A percentile compares a stretch with the other conserved stretches of the same genome.
These are phyloP conservation scores for Chlorella sp. DNA, from an alignment of 139 green algal genomes.

Conservation along the genomic window DNA sequence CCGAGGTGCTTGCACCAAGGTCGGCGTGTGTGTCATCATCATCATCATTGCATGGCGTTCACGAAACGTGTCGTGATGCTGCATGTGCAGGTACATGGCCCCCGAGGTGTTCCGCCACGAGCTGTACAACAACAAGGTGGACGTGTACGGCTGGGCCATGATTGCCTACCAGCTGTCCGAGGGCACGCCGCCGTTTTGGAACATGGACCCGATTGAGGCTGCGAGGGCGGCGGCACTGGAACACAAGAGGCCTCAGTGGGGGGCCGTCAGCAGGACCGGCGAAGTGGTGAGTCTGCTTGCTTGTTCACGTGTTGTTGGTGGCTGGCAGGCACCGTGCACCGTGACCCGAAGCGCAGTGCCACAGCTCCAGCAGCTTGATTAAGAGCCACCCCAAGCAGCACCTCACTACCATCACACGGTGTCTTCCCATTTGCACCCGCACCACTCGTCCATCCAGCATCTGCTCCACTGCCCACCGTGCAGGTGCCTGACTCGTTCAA, in stretches of 20 bases:
- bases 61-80: no score
- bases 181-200: constrained; percentile 56
- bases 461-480: background rate
- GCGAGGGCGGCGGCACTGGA: constrained; percentile 40
- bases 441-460: constrained; percentile 4
- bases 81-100: constrained; percentile 56
- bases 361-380: background rate
- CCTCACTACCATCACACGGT: background rate
- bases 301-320: background rate
- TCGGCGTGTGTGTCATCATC: no score
- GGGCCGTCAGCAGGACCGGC: constrained; percentile 21
- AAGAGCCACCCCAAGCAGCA: no score
- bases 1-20: no score
- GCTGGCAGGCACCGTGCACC: background rate
- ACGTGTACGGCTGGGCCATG: constrained; percentile 53
- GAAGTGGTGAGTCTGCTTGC: background rate
- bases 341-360: background rate
- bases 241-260: constrained; percentile 40
- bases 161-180: constrained; percentile 69
- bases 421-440: background rate
- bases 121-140: constrained; percentile 64
- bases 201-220: constrained; percentile 48
- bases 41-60: no score
- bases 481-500: constrained; percentile 36
- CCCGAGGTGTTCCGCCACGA: constrained; percentile 69